phyloP scores from a whole-genome alignment of 2,329 filamentous ascomycete species.

The Cladosporium halotolerans region DNA sequence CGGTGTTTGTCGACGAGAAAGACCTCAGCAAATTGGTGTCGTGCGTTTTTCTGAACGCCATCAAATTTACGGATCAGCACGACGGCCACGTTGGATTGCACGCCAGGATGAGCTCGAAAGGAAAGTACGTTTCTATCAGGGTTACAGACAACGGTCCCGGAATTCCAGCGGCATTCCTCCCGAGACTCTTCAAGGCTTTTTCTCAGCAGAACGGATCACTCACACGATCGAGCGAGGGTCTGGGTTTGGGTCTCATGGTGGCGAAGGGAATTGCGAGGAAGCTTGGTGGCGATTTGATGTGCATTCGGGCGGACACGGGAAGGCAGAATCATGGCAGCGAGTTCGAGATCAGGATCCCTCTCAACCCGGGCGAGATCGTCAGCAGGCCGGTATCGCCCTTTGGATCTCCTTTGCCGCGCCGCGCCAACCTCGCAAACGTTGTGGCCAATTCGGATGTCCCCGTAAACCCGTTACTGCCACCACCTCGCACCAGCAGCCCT shows the following conservation, averaged over 20 bases:
- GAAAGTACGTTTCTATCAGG: constrained; percentile 53
- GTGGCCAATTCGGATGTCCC: neutral
- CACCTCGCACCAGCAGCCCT: constrained; percentile 17
- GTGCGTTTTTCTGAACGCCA: constrained; percentile 59
- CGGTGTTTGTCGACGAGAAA: constrained; percentile 55
- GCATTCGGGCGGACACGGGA: constrained; percentile 56
- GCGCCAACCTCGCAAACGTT: constrained; percentile 8
- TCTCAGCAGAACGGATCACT: constrained; percentile 63
- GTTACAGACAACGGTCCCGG: constrained; percentile 62
- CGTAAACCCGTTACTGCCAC: neutral
- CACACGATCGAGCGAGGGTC: constrained; percentile 60
- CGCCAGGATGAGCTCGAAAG: constrained; percentile 43
- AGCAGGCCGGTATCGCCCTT: constrained; percentile 48
- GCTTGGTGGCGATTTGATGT: constrained; percentile 61
- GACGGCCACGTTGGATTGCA: constrained; percentile 53
- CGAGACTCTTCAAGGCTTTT: constrained; percentile 63
- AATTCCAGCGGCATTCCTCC: constrained; percentile 60
- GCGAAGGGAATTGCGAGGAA: constrained; percentile 64
- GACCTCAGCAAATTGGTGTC: constrained; percentile 59
- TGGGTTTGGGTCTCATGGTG: constrained; percentile 64
- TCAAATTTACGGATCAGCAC: constrained; percentile 59
- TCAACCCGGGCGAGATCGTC: constrained; percentile 46
- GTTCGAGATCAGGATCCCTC: constrained; percentile 61
- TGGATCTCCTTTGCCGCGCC: constrained; percentile 37
- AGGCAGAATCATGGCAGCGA: constrained; percentile 58